phyloP scores from a whole-genome alignment of 805 yeast genomes.

The Lipomyces starkeyi region DNA sequence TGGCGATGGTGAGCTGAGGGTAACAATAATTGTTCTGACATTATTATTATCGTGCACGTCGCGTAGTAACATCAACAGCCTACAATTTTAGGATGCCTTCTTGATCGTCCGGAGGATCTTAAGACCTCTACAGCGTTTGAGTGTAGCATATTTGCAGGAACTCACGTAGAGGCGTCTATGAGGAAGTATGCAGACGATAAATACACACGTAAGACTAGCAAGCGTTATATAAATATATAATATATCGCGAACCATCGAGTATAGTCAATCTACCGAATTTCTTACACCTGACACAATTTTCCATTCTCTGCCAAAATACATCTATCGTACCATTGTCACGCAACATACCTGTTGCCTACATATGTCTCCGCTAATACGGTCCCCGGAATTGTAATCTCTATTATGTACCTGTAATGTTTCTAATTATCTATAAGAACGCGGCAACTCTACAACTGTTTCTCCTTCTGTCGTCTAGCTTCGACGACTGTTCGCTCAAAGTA shows the following conservation, averaged over 20 bases:
- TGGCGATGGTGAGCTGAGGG: no score
- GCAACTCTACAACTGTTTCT: conserved; percentile 13
- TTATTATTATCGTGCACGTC: no score
- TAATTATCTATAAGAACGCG: not conserved
- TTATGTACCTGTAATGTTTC: not conserved
- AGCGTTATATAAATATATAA: not conserved
- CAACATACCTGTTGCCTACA: not conserved
- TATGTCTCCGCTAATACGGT: not conserved
- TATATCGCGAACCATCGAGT: not conserved
- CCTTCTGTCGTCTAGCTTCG: conserved; percentile 16
- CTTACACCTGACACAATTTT: not conserved
- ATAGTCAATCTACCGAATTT: not conserved
- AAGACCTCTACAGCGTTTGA: no score
- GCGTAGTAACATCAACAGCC: no score
- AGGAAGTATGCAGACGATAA: not conserved
- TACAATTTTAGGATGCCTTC: no score
- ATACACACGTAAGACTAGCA: not conserved
- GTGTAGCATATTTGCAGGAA: no score
- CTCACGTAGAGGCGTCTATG: not conserved
- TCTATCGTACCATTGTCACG: not conserved
- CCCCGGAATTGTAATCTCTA: not conserved
- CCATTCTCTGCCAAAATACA: not conserved
- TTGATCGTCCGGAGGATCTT: no score
- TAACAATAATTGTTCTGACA: no score
- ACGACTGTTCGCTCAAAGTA: conserved; percentile 44